Evolutionary conservation across 148 eudicot species (phyloP).

Genomic region (Cornus suecica): DNA sequence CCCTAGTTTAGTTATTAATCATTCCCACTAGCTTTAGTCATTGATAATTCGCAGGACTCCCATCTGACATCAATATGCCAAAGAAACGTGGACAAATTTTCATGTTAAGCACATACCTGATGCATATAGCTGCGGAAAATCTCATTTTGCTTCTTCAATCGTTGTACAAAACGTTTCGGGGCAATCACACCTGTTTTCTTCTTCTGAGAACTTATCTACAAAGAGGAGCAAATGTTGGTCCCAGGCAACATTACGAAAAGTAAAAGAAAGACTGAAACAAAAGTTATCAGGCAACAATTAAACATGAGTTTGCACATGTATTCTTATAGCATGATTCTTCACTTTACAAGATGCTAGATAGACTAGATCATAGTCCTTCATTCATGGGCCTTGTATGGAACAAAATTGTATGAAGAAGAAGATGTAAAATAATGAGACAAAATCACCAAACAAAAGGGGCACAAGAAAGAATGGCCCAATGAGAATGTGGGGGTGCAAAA

Average conservation of each 20-base stretch:
- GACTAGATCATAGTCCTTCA: not conserved
- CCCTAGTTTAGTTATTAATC: too few relatives aligned
- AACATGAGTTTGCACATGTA: not conserved
- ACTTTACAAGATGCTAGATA: not conserved
- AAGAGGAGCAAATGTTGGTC: slow-evolving; percentile 7
- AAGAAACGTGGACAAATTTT: not conserved
- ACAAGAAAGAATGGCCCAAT: not conserved
- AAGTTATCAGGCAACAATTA: not conserved
- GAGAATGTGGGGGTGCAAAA: too few relatives aligned
- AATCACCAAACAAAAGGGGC: not conserved
- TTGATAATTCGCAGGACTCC: not conserved
- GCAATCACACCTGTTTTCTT: slow-evolving; percentile 76
- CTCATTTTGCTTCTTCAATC: slow-evolving; percentile 69
- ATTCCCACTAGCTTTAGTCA: too few relatives aligned
- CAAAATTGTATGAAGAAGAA: not conserved
- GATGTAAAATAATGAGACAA: not conserved
- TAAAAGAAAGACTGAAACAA: not conserved
- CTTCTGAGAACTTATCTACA: slow-evolving; percentile 62
- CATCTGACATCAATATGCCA: slow-evolving; percentile 1
- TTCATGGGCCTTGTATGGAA: not conserved
- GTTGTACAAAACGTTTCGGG: slow-evolving; percentile 70
- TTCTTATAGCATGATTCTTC: not conserved
- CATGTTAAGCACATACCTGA: slow-evolving; percentile 35
- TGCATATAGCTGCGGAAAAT: slow-evolving; percentile 72
- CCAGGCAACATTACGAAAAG: not conserved